phyloP scores from a whole-genome alignment of 495 filamentous ascomycete genomes.

The Schizothecium vesticola region DNA sequence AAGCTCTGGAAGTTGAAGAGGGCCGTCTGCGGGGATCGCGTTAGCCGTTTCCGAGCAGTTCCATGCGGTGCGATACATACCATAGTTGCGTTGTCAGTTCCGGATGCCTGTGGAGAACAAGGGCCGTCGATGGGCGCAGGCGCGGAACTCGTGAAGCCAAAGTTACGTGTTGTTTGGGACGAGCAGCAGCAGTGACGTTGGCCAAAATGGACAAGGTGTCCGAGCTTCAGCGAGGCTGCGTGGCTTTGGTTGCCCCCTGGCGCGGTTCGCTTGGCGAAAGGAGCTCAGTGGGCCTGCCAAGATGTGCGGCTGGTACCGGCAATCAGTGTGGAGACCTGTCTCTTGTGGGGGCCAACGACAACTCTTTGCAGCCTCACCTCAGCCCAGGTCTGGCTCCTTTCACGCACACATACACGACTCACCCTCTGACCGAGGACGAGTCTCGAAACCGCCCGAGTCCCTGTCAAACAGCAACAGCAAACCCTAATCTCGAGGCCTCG shows the following conservation, averaged over 20 bases:
- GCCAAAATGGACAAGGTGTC: constrained; percentile 8
- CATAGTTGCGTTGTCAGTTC: constrained; percentile 14
- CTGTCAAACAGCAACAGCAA: not conserved
- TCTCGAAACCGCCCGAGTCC: not conserved
- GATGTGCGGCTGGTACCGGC: not conserved
- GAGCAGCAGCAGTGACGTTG: not conserved
- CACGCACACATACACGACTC: not conserved
- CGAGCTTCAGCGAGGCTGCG: not conserved
- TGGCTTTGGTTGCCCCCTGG: not conserved
- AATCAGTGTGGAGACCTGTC: not conserved
- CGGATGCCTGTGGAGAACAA: not conserved
- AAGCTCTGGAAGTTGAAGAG: constrained; percentile 98
- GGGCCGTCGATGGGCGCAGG: not conserved
- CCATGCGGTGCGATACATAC: constrained; percentile 4
- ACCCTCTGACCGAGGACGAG: not conserved
- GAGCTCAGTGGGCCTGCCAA: not conserved
- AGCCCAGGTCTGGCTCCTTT: not conserved
- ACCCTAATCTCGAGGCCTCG: not conserved
- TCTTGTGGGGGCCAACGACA: not conserved
- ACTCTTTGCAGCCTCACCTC: not conserved
- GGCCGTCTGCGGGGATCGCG: constrained; percentile 59
- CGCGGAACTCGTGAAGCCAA: not conserved
- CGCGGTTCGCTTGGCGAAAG: not conserved
- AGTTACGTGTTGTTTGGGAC: not conserved
- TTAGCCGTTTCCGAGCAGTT: constrained; percentile 24